Base-by-base conservation (phyloP, 164 flowering plant species). In the Aristolochia contorta region DNA sequence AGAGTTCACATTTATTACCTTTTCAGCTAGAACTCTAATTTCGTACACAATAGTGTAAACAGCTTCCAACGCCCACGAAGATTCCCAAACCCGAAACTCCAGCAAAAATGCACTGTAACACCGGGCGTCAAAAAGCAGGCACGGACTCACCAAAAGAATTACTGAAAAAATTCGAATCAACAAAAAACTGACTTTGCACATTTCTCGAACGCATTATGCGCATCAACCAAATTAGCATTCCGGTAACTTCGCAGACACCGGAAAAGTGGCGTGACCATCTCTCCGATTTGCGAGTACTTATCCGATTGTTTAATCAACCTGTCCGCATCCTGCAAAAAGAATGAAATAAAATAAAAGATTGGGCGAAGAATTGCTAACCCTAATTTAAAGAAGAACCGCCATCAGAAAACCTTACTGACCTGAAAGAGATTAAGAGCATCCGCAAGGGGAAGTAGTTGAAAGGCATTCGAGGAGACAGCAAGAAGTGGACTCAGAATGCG, bases 81-180 rank as follows among this genome's bases (percentile, higher is more conserved):
- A 83, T 53, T 94, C 99, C 97, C 97, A 94, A 61, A 84, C 85
- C 56, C 99, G 78, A 63, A 94, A 91, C 67, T 94, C 97, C 83
- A 81, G 99, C 60, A 87, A 70, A 70, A 94, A 91, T 22, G 89
- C 95, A 79, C 99, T 94, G 82, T 2, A 72, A 55, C 47, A 16
- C 16, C 30, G 10, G 43, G 5, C 21, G 45, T 52, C 33, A 57
- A 57, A 27, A 47, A 27, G 43, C 47, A 18, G 50, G 16, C 27
- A 15, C 41, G 12, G 54, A 1, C 37, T 48, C 41, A 37, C 24
- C 14, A 49, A 57, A 67, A n/a, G 30, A 14, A 6, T 41, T 21
- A 41, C 8, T 16, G 21, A 22, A 21, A n/a, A 15, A 33, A 27
- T 43, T 10, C 12, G 54, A 21, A 65, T 19, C 18, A 58, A 6